Conservation (phyloP, 345 rosid species). For the Erucastrum elatum region DNA sequence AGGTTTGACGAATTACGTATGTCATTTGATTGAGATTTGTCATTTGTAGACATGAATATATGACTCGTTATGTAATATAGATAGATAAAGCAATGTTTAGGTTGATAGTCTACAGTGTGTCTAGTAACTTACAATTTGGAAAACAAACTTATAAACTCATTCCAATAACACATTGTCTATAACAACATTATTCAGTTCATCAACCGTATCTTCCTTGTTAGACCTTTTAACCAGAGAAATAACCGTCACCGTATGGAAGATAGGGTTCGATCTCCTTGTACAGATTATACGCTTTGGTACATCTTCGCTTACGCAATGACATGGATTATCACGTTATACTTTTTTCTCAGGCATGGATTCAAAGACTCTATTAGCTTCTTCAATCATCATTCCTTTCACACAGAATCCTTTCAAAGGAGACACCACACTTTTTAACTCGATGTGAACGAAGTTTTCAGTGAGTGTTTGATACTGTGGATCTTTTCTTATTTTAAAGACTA, state of each 20-base stretch:
- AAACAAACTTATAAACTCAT: too few relatives aligned
- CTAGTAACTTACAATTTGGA: too few relatives aligned
- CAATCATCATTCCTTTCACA: conserved; percentile 82
- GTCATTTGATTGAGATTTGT: too few relatives aligned
- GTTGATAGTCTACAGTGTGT: too few relatives aligned
- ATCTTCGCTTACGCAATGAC: too few relatives aligned
- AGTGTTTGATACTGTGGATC: conserved; percentile 65
- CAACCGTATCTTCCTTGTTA: conserved; percentile 50
- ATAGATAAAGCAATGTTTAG: too few relatives aligned
- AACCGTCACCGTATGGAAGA: conserved; percentile 65
- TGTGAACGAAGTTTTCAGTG: conserved; percentile 61
- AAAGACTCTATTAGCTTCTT: conserved; percentile 77
- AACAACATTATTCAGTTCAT: conserved; percentile 57
- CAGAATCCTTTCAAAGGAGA: conserved; percentile 87
- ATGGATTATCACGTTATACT: too few relatives aligned
- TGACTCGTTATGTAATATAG: too few relatives aligned
- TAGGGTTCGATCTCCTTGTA: conserved; percentile 58
- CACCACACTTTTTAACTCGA: conserved; percentile 58
- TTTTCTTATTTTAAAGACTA: too few relatives aligned
- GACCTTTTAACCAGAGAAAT: conserved; percentile 69
- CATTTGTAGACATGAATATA: too few relatives aligned
- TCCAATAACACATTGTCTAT: conserved; percentile 37
- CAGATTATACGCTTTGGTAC: conserved; percentile 59
- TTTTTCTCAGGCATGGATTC: too few relatives aligned
- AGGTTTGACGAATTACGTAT: too few relatives aligned